phyloP scores from a whole-genome alignment of 2,329 filamentous ascomycete genomes.

The Colletotrichum sp. region DNA sequence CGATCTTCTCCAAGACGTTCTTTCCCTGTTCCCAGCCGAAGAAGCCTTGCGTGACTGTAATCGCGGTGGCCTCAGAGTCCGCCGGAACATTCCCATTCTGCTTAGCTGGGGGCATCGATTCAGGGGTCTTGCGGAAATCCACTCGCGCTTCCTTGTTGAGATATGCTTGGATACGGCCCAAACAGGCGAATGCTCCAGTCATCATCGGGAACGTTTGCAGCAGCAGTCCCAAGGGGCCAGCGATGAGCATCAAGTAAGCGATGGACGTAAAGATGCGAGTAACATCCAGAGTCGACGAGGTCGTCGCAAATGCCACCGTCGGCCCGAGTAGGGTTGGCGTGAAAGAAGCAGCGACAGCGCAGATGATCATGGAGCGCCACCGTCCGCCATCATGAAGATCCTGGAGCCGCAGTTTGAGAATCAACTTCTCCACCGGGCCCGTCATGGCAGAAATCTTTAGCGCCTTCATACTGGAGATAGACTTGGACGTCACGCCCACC shows the following conservation, averaged over 20 bases:
- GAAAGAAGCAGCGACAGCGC: conserved; percentile 33
- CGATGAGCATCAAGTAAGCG: conserved; percentile 37
- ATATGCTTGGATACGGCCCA: conserved; percentile 39
- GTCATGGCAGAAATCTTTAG: conserved; percentile 43
- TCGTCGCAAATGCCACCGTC: conserved; percentile 34
- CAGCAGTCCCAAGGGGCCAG: conserved; percentile 31
- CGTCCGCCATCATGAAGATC: conserved; percentile 33
- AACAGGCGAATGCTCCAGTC: conserved; percentile 34
- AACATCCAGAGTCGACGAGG: conserved; percentile 26
- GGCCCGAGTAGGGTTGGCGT: conserved; percentile 39
- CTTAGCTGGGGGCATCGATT: not conserved
- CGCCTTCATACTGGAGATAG: conserved; percentile 40
- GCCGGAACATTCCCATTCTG: not conserved
- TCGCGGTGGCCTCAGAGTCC: not conserved
- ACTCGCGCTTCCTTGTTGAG: conserved; percentile 33
- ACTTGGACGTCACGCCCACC: conserved; percentile 28
- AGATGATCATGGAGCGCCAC: conserved; percentile 28
- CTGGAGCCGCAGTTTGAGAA: conserved; percentile 37
- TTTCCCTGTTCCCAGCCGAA: conserved; percentile 36
- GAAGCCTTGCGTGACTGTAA: conserved; percentile 21
- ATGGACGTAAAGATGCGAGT: conserved; percentile 36
- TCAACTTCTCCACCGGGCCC: conserved; percentile 27
- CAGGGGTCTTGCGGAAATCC: conserved; percentile 1
- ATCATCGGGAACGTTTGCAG: conserved; percentile 36
- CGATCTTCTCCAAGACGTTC: conserved; percentile 30